phyloP scores from a whole-genome alignment of 208 protist species.

The Willaertia magna region DNA sequence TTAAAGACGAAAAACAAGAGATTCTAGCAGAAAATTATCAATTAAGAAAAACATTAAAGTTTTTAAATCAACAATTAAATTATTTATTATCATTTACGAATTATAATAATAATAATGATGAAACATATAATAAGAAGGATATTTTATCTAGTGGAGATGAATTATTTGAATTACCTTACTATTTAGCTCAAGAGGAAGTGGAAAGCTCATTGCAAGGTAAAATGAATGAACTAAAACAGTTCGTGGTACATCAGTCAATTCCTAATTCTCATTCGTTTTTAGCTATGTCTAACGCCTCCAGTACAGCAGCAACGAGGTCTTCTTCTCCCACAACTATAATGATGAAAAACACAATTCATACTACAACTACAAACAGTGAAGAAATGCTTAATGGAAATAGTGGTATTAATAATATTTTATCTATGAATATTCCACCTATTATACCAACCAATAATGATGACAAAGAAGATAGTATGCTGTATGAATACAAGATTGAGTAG shows the following conservation, averaged over 20 bases:
- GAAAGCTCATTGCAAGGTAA: background rate
- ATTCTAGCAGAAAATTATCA: background rate
- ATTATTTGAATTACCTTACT: background rate
- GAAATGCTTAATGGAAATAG: no score
- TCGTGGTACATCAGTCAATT: background rate
- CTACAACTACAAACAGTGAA: no score
- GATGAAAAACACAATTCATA: no score
- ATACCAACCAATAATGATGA: no score
- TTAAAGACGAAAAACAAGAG: constrained; percentile 8
- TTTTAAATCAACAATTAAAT: background rate
- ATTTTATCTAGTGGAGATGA: background rate
- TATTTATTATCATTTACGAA: background rate
- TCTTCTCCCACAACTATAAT: background rate
- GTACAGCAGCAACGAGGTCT: background rate
- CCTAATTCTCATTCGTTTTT: background rate
- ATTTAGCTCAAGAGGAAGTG: background rate
- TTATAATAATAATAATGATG: background rate
- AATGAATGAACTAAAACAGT: background rate
- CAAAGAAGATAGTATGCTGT: no score
- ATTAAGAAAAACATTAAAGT: background rate
- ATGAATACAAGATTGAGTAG: no score
- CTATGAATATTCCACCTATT: no score
- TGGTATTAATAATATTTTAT: no score
- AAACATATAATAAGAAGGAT: background rate
- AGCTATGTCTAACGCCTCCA: background rate